phyloP scores from a whole-genome alignment of 2,329 filamentous ascomycete species.

The Mycosphaerella arachidis region DNA sequence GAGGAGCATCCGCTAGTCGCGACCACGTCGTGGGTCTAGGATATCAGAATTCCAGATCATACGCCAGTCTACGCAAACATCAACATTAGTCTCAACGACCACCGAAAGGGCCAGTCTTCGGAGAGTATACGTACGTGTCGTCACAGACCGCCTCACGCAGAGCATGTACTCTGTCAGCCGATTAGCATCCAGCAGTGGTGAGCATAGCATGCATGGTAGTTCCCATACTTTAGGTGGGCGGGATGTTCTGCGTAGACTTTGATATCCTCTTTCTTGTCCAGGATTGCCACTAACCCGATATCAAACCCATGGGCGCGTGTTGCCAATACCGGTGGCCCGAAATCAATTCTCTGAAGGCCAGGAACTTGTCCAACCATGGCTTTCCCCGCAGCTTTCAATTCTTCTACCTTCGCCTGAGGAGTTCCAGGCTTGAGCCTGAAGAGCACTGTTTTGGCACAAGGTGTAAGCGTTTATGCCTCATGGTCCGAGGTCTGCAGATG shows the following conservation, averaged over 20 bases:
- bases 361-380: too few relatives aligned
- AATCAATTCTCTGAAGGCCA: constrained; percentile 17
- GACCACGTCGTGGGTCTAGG: neutral
- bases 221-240: constrained; percentile 41
- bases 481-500: neutral
- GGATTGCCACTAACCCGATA: constrained; percentile 43
- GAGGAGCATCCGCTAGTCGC: too few relatives aligned
- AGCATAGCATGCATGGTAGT: neutral
- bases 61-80: constrained; percentile 12
- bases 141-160: constrained; percentile 19
- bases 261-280: constrained; percentile 43
- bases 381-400: constrained; percentile 13
- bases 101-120: neutral
- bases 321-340: constrained; percentile 35
- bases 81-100: neutral
- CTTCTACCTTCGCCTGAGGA: constrained; percentile 14
- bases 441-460: constrained; percentile 13
- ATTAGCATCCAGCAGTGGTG: neutral
- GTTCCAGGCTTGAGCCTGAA: constrained; percentile 24
- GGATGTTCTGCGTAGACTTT: constrained; percentile 43
- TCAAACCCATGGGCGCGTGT: constrained; percentile 44
- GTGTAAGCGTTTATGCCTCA: neutral
- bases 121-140: constrained; percentile 8
- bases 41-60: constrained; percentile 20
- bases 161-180: constrained; percentile 15